These are phyloP conservation scores for Hydnum rufescens DNA, from an alignment of 768 basidiomycete genomes.

Conservation along the genomic window DNA sequence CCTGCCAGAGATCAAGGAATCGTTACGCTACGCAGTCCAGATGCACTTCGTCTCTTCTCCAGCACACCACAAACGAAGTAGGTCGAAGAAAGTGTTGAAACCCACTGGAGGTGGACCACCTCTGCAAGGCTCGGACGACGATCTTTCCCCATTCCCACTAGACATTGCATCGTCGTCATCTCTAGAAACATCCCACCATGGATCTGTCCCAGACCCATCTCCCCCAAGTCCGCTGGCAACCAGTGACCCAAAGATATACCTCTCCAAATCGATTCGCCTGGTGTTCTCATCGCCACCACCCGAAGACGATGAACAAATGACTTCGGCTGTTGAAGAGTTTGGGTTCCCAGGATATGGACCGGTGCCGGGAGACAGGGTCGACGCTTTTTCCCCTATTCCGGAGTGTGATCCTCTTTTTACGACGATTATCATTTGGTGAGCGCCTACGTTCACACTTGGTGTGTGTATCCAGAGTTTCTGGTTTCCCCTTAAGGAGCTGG, in stretches of 20 bases:
- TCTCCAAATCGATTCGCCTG: constrained; percentile 15
- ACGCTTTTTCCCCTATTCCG: no score
- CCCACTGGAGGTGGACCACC: background rate
- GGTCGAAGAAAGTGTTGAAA: background rate
- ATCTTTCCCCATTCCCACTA: background rate
- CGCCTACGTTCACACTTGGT: no score
- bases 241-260: constrained; percentile 13
- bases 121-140: background rate
- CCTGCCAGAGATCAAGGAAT: constrained; percentile 9
- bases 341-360: no score
- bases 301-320: constrained; percentile 12
- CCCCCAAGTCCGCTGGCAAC: background rate
- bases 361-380: no score
- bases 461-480: no score
- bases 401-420: no score
- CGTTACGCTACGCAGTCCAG: constrained; percentile 15
- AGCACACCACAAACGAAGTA: background rate
- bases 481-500: no score
- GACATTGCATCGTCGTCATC: no score
- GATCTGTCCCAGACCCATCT: background rate
- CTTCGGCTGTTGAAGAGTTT: no score
- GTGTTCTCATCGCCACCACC: constrained; percentile 16
- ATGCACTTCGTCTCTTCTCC: constrained; percentile 17
- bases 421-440: no score
- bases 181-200: no score